Evolutionary conservation across 2,329 filamentous ascomycete species (phyloP).

Genomic region (Botrytis pseudocinerea): DNA sequence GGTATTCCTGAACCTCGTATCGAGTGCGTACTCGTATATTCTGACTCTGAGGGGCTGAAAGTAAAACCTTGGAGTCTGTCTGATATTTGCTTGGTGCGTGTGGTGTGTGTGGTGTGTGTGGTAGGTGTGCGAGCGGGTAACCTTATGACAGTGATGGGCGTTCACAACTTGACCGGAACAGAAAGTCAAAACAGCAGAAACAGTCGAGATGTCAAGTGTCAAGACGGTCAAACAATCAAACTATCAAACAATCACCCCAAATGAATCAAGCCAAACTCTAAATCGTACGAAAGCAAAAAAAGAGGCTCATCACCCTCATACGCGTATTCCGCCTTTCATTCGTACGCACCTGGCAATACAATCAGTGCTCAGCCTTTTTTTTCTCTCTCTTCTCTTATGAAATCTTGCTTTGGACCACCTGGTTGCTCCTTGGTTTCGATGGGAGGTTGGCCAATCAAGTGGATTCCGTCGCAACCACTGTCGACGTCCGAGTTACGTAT

Average conservation of each 20-base stretch:
- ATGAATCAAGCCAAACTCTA: not conserved
- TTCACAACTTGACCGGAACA: not conserved
- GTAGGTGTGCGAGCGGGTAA: not conserved
- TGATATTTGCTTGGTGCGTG: not conserved
- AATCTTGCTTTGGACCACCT: not conserved
- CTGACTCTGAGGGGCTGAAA: conserved; percentile 10
- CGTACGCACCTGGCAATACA: not conserved
- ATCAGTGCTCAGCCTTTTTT: not conserved
- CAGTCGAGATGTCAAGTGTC: not conserved
- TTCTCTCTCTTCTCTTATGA: not conserved
- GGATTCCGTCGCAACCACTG: not conserved
- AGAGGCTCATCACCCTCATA: conserved; percentile 14
- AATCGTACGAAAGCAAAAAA: not conserved
- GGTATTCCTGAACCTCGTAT: not conserved
- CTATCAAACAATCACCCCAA: not conserved
- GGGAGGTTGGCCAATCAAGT: not conserved
- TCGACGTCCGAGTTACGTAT: no score
- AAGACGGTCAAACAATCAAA: not conserved
- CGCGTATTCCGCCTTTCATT: conserved; percentile 2
- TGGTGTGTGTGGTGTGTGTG: not conserved
- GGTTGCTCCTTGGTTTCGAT: not conserved
- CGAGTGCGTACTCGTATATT: not conserved
- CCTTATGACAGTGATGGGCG: not conserved
- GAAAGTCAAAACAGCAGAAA: not conserved
- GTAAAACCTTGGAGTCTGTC: not conserved